phyloP scores from a whole-genome alignment of 768 basidiomycete genomes.

The Polyporus arcularius region DNA sequence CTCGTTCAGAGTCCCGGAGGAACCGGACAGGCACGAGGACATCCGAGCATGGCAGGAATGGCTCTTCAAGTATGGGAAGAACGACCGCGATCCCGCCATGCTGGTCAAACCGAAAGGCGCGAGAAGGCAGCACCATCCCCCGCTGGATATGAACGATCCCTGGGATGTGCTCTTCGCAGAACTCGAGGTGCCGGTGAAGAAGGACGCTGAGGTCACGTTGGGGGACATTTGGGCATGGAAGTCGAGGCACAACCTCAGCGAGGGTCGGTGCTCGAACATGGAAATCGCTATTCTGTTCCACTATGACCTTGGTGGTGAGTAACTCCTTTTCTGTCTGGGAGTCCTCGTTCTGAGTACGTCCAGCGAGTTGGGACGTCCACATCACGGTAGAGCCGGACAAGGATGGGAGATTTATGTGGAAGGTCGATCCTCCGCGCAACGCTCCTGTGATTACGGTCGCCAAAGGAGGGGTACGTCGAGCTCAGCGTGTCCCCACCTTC shows the following conservation, averaged over 20 bases:
- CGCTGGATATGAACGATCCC: constrained; percentile 5
- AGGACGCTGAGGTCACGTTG: constrained; percentile 26
- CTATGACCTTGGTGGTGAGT: constrained; percentile 23
- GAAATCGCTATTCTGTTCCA: constrained; percentile 29
- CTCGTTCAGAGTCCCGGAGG: constrained; percentile 5
- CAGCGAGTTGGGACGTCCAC: constrained; percentile 29
- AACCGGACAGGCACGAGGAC: constrained; percentile 21
- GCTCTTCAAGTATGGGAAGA: constrained; percentile 10
- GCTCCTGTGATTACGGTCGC: constrained; percentile 25
- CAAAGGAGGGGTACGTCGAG: constrained; percentile 14
- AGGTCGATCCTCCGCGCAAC: constrained; percentile 15
- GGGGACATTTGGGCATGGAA: constrained; percentile 29
- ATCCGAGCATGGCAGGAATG: constrained; percentile 8
- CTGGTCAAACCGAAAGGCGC: not conserved
- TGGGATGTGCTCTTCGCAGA: not conserved
- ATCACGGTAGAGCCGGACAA: constrained; percentile 23
- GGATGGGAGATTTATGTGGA: constrained; percentile 13
- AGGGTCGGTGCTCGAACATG: constrained; percentile 27
- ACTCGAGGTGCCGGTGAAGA: not conserved
- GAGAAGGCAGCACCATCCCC: not conserved
- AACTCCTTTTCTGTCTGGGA: not conserved
- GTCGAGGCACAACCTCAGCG: constrained; percentile 22
- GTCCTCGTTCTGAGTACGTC: not conserved
- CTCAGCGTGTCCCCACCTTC: not conserved
- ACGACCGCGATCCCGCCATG: not conserved